These are phyloP conservation scores for Pseudogymnoascus sp. DNA, from an alignment of 2,329 filamentous ascomycete genomes.

Conservation along the genomic window DNA sequence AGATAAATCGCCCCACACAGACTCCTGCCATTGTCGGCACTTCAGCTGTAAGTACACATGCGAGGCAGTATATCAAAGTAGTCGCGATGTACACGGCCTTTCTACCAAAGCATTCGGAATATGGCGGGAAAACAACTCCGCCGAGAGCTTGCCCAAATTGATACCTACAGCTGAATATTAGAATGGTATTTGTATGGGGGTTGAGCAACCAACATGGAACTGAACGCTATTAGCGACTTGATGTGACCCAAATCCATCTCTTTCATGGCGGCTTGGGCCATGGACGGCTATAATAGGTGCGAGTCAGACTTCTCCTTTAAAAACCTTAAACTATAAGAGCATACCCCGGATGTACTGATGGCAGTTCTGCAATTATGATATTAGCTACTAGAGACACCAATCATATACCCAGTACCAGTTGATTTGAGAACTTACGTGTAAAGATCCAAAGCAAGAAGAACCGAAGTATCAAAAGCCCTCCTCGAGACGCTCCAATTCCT, in stretches of 20 bases:
- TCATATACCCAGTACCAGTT: background rate
- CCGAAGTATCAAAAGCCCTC: constrained; percentile 20
- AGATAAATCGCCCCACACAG: constrained; percentile 38
- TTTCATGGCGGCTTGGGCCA: constrained; percentile 19
- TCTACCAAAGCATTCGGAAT: constrained; percentile 35
- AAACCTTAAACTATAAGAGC: background rate
- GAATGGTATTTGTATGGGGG: constrained; percentile 15
- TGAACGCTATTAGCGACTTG: constrained; percentile 24
- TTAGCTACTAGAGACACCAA: background rate
- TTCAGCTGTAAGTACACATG: constrained; percentile 35
- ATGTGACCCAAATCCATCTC: constrained; percentile 19
- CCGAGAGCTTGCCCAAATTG: constrained; percentile 35
- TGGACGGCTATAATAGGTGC: constrained; percentile 16
- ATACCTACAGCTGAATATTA: constrained; percentile 24
- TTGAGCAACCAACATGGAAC: background rate
- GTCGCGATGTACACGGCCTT: constrained; percentile 32
- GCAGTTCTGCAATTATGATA: constrained; percentile 14
- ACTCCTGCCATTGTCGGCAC: constrained; percentile 34
- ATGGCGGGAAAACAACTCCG: constrained; percentile 35
- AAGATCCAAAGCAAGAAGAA: constrained; percentile 21
- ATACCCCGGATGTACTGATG: constrained; percentile 22
- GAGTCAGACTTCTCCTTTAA: background rate
- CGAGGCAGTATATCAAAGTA: constrained; percentile 30
- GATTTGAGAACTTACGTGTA: constrained; percentile 21
- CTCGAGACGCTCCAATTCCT: constrained; percentile 21